Evolutionary conservation across 306 rosid species (phyloP), one percentile per base, ranked within the genome.

Genomic region (Dryas drummondii): DNA sequence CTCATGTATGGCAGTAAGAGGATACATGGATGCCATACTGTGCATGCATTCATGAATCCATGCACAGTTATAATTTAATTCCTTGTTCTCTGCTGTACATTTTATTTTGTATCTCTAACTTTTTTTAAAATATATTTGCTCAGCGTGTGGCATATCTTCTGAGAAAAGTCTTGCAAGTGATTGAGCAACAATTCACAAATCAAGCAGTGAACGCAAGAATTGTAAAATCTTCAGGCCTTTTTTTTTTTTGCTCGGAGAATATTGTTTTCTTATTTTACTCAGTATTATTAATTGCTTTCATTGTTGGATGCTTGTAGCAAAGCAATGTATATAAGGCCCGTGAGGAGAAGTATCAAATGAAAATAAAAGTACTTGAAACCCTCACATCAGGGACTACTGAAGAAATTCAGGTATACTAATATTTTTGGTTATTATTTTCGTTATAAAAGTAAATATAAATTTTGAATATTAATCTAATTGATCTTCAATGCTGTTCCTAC

Each of bases 291-390:
- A 59, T 45, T 70, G 51, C 50, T 83, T 72, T 54, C 59, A 61
- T 53, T 71, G 59, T 85, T 85, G 76, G 59, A 54, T 82, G 62
- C 67, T 57, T 86, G 82, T 84, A 94, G 97, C 96, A 90, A 82
- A 88, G 81, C 86, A 86, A 82, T 80, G 80, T 85, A 72, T 86
- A 85, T 81, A 88, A 87, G 86, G 78, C 86, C 77, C 96, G 97
- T 13, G 99, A 96, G 84, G 96, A 86, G 81, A 96, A 89, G 85
- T 89, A 86, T 71, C 92, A 84, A 73, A 78, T 85, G 62, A 90
- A 75, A 91, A 78, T 96, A 22, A 86, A 79, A 84, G 96, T 83
- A 8, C 97, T 96, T 68, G 98, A 96, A 83, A 81, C 93, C 54
- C 88, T 96, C 79, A 89, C 96, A 45, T 74, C 82, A 6, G 98